phyloP scores from a whole-genome alignment of 768 basidiomycete species.

The Tricholoma bakamatsutake region DNA sequence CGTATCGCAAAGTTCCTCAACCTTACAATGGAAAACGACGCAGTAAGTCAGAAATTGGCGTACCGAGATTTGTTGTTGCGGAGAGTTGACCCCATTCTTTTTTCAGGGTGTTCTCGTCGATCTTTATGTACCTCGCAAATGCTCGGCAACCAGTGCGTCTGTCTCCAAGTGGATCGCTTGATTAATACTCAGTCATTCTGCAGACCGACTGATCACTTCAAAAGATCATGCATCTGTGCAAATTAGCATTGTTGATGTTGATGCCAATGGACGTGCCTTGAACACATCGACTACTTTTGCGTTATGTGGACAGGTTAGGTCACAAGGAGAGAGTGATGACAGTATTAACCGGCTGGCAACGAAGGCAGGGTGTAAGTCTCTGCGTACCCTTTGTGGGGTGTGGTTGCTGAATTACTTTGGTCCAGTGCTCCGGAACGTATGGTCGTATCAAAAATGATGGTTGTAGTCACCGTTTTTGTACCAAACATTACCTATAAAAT shows the following conservation, averaged over 20 bases:
- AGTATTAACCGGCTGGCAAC: conserved; percentile 95
- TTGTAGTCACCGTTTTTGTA: conserved; percentile 8
- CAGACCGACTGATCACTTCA: conserved; percentile 96
- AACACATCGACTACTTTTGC: conserved; percentile 86
- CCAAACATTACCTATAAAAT: neutral
- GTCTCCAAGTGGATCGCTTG: conserved; percentile 15
- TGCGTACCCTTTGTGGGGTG: neutral
- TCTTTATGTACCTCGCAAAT: conserved; percentile 99
- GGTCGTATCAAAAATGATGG: conserved; percentile 89
- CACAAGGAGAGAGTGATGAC: conserved; percentile 95
- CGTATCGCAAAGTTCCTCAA: conserved; percentile 14
- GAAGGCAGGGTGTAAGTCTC: conserved; percentile 82
- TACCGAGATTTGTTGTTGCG: neutral
- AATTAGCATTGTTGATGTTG: conserved; percentile 91
- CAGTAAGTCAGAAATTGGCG: conserved; percentile 43
- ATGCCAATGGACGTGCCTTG: conserved; percentile 78
- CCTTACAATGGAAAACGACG: conserved; percentile 81
- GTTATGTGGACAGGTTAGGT: conserved; percentile 89
- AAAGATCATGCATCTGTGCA: conserved; percentile 99
- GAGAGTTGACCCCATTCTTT: neutral
- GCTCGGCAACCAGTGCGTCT: conserved; percentile 89
- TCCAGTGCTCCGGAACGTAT: conserved; percentile 91
- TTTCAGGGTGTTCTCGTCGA: conserved; percentile 94
- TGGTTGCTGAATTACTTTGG: conserved; percentile 5
- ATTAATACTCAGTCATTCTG: conserved; percentile 4